These are phyloP conservation scores for Wickerhamomyces alni DNA, from an alignment of 805 yeast genomes.

Conservation along the genomic window DNA sequence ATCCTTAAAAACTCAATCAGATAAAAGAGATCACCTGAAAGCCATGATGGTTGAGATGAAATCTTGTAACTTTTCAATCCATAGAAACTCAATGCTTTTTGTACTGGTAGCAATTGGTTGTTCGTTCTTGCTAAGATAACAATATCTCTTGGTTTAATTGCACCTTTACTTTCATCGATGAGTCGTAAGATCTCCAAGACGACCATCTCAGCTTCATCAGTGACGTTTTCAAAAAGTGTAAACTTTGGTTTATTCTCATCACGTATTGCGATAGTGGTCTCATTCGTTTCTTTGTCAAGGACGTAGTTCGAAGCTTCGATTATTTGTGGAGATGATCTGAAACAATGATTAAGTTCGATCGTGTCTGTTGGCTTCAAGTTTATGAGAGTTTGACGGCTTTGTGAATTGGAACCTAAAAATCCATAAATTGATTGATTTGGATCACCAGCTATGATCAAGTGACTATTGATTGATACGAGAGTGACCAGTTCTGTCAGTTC, in stretches of 20 bases:
- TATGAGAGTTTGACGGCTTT: conserved; percentile 24
- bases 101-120: conserved; percentile 36
- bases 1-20: conserved; percentile 46
- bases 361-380: conserved; percentile 12
- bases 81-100: conserved; percentile 30
- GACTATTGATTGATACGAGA: conserved; percentile 34
- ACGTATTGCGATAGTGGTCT: background rate
- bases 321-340: conserved; percentile 57
- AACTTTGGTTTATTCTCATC: conserved; percentile 12
- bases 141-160: conserved; percentile 41
- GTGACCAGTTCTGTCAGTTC: conserved; percentile 40
- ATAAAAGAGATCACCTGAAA: conserved; percentile 32
- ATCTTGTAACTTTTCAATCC: conserved; percentile 40
- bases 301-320: conserved; percentile 33
- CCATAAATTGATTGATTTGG: conserved; percentile 64
- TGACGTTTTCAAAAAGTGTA: conserved; percentile 20
- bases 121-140: conserved; percentile 50
- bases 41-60: conserved; percentile 47
- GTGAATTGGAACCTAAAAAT: conserved; percentile 49
- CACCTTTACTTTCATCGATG: conserved; percentile 34
- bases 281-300: conserved; percentile 3
- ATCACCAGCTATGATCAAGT: conserved; percentile 66
- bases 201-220: conserved; percentile 39
- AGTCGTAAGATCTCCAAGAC: conserved; percentile 39
- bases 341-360: conserved; percentile 42